These are phyloP conservation scores for Arachnomyces sp. DNA, from an alignment of 2,329 filamentous ascomycete genomes.

Conservation along the genomic window DNA sequence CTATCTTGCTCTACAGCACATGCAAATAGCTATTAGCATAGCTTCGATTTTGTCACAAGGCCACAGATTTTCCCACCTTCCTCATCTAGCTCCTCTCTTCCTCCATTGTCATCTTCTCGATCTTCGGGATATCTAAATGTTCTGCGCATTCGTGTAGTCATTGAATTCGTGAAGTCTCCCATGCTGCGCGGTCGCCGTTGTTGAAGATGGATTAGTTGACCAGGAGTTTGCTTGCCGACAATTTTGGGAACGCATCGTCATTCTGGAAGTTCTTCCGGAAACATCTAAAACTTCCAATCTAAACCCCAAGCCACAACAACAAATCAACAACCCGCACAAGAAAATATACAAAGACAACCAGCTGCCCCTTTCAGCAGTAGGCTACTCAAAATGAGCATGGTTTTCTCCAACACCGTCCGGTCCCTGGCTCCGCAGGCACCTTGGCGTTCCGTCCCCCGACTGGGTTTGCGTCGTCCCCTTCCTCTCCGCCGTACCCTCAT, in stretches of 20 bases:
- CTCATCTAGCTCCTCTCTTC: conserved; percentile 63
- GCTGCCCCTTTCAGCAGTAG: too few relatives aligned
- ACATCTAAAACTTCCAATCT: too few relatives aligned
- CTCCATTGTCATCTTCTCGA: conserved; percentile 43
- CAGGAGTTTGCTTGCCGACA: too few relatives aligned
- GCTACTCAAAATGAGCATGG: too few relatives aligned
- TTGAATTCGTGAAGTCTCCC: conserved; percentile 23
- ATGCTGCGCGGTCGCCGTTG: conserved; percentile 21
- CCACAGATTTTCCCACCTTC: conserved; percentile 47
- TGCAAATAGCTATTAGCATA: conserved; percentile 5
- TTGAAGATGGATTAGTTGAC: too few relatives aligned
- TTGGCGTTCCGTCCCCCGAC: too few relatives aligned
- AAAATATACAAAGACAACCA: too few relatives aligned
- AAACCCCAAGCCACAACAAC: too few relatives aligned
- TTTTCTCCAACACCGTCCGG: conserved; percentile 8
- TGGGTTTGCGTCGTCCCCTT: conserved; percentile 3
- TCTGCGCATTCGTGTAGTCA: conserved; percentile 58
- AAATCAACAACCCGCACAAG: too few relatives aligned
- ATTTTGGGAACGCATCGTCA: too few relatives aligned
- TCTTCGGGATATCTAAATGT: conserved; percentile 69
- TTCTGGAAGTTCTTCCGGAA: too few relatives aligned
- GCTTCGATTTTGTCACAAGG: background rate
- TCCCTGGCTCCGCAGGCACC: conserved; percentile 7
- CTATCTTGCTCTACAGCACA: conserved; percentile 32
- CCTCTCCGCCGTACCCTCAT: conserved; percentile 38